Evolutionary conservation across 2,329 filamentous ascomycete genomes (phyloP), one percentile per base, ranked within the genome.

Genomic region (Sporothrix globosa): DNA sequence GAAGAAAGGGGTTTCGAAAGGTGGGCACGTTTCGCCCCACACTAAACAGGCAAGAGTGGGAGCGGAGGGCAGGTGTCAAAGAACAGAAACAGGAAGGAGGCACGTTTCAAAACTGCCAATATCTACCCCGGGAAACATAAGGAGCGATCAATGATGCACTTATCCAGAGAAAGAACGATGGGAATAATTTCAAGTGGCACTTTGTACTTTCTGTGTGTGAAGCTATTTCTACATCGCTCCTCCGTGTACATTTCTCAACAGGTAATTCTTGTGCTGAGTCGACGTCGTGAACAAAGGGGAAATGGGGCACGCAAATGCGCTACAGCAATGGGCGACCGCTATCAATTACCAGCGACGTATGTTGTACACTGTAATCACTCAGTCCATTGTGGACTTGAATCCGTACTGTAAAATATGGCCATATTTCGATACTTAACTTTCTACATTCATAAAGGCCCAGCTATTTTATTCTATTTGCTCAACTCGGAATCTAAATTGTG

Each of bases 1-100:
- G 53, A 48, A 66, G 63, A 44, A 66, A 66, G 67, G 61, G 61
- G 71, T 73, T 73, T 71, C 71, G 66, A 56, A 69, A 56, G 65
- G 68, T 61, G 69, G 67, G 68, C 66, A 68, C 68, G 68, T 68
- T 52, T 60, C 60, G 69, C 72, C 72, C 71, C 71, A 73, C 71
- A 54, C 44, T 56, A 70, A 67, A 61, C 50, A 27, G 54, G 24
- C 46, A 19, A 69, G 14, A 14, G 46, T 10, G n/a, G 39, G 19
- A 34, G 14, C 34, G 14, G 56, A 61, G 61, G 11, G 58, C 39
- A 21, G 61, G 21, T 21, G 41, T 48, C 4, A 39, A 27, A 34
- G 21, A 13, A 48, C 17, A 65, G 61, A 65, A 63, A 50, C 63
- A 67, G 30, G 48, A 39, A 53, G n/a, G 48, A 67, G n/a, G 19